A percentile compares a stretch with the other conserved stretches of the same genome.
These are phyloP conservation scores for Alternaria arbusti DNA, from an alignment of 2,329 filamentous ascomycete genomes.

Conservation along the genomic window DNA sequence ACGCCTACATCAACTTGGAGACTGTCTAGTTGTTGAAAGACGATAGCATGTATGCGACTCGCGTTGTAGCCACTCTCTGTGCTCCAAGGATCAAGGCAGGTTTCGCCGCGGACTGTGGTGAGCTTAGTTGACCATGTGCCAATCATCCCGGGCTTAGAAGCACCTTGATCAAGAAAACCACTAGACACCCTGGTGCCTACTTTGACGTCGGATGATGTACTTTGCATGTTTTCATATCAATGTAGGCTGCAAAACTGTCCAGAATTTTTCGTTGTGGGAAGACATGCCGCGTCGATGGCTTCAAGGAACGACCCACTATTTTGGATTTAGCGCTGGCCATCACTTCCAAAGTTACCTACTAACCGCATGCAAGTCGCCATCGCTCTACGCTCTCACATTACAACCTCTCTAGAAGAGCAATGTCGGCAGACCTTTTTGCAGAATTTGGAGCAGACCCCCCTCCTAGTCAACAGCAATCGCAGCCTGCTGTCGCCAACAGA, in stretches of 20 bases:
- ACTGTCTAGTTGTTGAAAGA: not conserved
- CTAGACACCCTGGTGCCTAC: not conserved
- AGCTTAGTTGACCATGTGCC: not conserved
- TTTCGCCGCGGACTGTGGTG: not conserved
- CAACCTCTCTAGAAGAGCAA: slow-evolving; percentile 14
- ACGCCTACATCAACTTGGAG: not conserved
- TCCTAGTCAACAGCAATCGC: slow-evolving; percentile 17
- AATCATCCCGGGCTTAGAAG: not conserved
- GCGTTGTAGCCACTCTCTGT: rapidly evolving
- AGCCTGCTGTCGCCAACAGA: slow-evolving; percentile 2
- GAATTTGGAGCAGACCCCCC: slow-evolving; percentile 37
- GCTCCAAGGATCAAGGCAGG: not conserved
- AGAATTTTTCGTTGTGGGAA: not conserved
- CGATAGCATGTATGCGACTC: not conserved
- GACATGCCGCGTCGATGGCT: not conserved
- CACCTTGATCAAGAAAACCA: too few relatives aligned
- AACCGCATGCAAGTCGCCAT: slow-evolving; percentile 12
- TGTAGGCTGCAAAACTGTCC: not conserved
- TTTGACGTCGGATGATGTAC: not conserved
- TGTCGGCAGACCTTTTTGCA: slow-evolving; percentile 48
- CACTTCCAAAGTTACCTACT: slow-evolving; percentile 14
- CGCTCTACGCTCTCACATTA: slow-evolving; percentile 12
- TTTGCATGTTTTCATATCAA: not conserved
- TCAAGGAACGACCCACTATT: slow-evolving; percentile 7
- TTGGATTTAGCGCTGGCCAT: slow-evolving; percentile 24